Evolutionary conservation across 2,329 filamentous ascomycete genomes (phyloP).

Genomic region (Chaetomium olivaceum): DNA sequence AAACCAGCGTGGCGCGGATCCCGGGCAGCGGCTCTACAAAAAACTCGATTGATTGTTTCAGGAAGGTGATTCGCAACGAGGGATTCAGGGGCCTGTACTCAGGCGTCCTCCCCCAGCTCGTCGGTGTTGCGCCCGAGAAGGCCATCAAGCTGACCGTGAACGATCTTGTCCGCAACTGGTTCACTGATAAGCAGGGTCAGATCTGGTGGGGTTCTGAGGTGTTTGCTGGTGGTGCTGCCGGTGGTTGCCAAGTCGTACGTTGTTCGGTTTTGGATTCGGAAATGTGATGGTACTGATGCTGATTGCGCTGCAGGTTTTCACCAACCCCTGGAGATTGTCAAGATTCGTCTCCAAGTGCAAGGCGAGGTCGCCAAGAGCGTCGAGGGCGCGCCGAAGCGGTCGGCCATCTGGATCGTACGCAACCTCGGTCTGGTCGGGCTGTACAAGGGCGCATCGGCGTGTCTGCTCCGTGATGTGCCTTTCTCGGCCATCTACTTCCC

Average conservation of each 20-base stretch:
- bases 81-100: slow-evolving; percentile 89
- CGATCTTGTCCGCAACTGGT: slow-evolving; percentile 77
- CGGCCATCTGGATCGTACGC: slow-evolving; percentile 95
- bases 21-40: slow-evolving; percentile 92
- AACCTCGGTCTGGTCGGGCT: slow-evolving; percentile 92
- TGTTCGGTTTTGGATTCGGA: neutral
- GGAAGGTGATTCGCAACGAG: slow-evolving; percentile 91
- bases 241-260: slow-evolving; percentile 93
- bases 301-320: slow-evolving; percentile 70
- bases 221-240: slow-evolving; percentile 83
- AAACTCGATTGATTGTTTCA: slow-evolving; percentile 94
- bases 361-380: slow-evolving; percentile 89
- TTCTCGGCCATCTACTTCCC: slow-evolving; percentile 99
- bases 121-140: slow-evolving; percentile 98
- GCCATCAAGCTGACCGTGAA: slow-evolving; percentile 99
- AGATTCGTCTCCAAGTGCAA: slow-evolving; percentile 96
- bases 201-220: slow-evolving; percentile 75
- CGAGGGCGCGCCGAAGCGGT: slow-evolving; percentile 79
- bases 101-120: slow-evolving; percentile 89
- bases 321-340: slow-evolving; percentile 97
- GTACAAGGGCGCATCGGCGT: slow-evolving; percentile 95
- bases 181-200: slow-evolving; percentile 71
- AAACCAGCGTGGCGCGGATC: slow-evolving; percentile 82
- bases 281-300: slow-evolving; percentile 1
- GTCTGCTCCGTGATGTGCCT: slow-evolving; percentile 90